phyloP scores from a whole-genome alignment of 352 stramenopile species.

The Phytopythium cucurbitacearum region DNA sequence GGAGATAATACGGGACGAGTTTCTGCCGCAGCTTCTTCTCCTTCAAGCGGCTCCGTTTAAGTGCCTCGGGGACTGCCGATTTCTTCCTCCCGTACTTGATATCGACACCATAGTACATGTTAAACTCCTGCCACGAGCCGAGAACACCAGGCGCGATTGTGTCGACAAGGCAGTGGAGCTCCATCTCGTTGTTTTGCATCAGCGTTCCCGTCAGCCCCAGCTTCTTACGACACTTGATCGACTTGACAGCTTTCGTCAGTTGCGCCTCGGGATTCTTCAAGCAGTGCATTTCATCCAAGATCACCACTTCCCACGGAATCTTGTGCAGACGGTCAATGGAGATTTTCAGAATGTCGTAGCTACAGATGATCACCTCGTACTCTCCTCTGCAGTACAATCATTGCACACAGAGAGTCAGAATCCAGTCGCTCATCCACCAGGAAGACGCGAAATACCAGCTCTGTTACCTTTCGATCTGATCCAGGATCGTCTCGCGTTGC shows the following conservation, averaged over 20 bases:
- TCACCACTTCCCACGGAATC: slow-evolving; percentile 89
- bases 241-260: slow-evolving; percentile 77
- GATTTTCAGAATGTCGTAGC: slow-evolving; percentile 90
- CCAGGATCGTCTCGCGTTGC: slow-evolving; percentile 51
- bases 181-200: slow-evolving; percentile 87
- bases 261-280: slow-evolving; percentile 97
- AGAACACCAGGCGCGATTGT: slow-evolving; percentile 67
- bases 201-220: slow-evolving; percentile 88
- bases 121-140: slow-evolving; percentile 62
- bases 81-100: slow-evolving; percentile 85
- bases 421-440: slow-evolving; percentile 25
- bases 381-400: slow-evolving; percentile 37
- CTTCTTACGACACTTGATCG: slow-evolving; percentile 52
- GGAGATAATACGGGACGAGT: slow-evolving; percentile 62
- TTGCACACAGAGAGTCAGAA: slow-evolving; percentile 4
- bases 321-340: slow-evolving; percentile 72
- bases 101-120: slow-evolving; percentile 72
- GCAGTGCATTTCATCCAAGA: slow-evolving; percentile 99
- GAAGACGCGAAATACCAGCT: background rate
- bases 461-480: slow-evolving; percentile 75
- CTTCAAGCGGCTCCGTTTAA: slow-evolving; percentile 60
- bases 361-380: slow-evolving; percentile 79
- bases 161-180: slow-evolving; percentile 73
- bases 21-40: slow-evolving; percentile 58
- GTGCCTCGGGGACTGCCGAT: slow-evolving; percentile 52